Percentiles rank a stretch among this genome's conserved stretches.
phyloP scores from a whole-genome alignment of 2,329 filamentous ascomycete genomes.

The Trichophaea hybrida region DNA sequence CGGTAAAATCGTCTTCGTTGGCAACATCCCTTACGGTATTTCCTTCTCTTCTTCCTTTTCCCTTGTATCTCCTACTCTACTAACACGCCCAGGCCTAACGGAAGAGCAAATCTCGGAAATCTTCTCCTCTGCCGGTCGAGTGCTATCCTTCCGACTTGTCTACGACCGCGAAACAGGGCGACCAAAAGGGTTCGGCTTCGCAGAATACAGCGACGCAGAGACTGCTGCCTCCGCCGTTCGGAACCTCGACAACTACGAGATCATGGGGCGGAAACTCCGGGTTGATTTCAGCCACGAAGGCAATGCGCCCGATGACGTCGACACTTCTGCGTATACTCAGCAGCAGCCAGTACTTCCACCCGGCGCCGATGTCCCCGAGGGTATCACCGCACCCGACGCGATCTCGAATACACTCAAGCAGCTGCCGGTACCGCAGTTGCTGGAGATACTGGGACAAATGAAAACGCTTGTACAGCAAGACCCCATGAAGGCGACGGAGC shows the following conservation, averaged over 20 bases:
- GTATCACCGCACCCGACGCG: slow-evolving; percentile 49
- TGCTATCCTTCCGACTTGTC: slow-evolving; percentile 53
- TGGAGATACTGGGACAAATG: slow-evolving; percentile 55
- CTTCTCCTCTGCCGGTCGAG: slow-evolving; percentile 49
- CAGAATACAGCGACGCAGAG: slow-evolving; percentile 53
- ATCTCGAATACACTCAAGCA: slow-evolving; percentile 51
- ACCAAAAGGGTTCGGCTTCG: slow-evolving; percentile 56
- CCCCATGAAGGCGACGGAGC: slow-evolving; percentile 47
- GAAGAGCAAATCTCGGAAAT: slow-evolving; percentile 56
- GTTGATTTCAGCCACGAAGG: slow-evolving; percentile 59
- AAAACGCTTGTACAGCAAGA: slow-evolving; percentile 48
- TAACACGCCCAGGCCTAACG: slow-evolving; percentile 42
- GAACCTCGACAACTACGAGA: slow-evolving; percentile 54
- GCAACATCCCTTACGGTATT: slow-evolving; percentile 28
- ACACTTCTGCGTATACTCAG: slow-evolving; percentile 30
- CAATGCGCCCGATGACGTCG: slow-evolving; percentile 38
- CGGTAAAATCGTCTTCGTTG: slow-evolving; percentile 25
- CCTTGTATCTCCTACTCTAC: not conserved
- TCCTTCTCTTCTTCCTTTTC: not conserved
- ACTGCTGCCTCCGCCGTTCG: slow-evolving; percentile 54
- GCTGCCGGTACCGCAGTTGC: slow-evolving; percentile 47
- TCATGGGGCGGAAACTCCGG: slow-evolving; percentile 52
- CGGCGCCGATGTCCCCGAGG: slow-evolving; percentile 46
- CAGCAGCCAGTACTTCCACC: slow-evolving; percentile 36
- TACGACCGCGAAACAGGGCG: slow-evolving; percentile 56